Evolutionary conservation across 164 flowering plant species (phyloP).

Genomic region (Platanus orientalis): DNA sequence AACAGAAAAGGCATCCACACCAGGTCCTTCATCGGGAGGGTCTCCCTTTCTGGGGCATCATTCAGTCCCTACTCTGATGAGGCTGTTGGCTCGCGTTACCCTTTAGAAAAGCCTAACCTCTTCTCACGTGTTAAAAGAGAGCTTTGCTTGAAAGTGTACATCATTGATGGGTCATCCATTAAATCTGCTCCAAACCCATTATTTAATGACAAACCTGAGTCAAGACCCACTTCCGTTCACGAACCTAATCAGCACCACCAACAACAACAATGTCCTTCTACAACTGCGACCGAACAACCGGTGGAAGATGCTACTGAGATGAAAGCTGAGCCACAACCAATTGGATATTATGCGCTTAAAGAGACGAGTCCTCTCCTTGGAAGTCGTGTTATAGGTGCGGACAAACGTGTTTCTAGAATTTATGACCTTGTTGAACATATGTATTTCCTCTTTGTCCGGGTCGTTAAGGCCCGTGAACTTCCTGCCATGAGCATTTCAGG

Average conservation of each 20-base stretch:
- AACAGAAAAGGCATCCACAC: conserved; percentile 38
- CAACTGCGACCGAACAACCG: conserved; percentile 22
- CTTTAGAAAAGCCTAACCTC: conserved; percentile 68
- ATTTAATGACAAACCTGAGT: conserved; percentile 29
- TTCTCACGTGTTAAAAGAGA: conserved; percentile 81
- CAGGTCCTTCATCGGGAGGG: conserved; percentile 75
- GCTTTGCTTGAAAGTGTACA: conserved; percentile 72
- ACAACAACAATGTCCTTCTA: conserved; percentile 27
- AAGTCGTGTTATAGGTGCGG: conserved; percentile 69
- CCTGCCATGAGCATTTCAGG: conserved; percentile 85
- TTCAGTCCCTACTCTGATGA: conserved; percentile 76
- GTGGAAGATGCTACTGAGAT: conserved; percentile 40
- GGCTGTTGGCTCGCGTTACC: conserved; percentile 78
- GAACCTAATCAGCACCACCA: conserved; percentile 52
- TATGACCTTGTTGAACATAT: conserved; percentile 92
- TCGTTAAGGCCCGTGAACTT: conserved; percentile 87
- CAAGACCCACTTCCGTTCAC: conserved; percentile 62
- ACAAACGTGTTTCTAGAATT: conserved; percentile 68
- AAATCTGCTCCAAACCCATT: conserved; percentile 27
- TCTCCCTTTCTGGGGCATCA: conserved; percentile 62
- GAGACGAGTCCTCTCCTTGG: conserved; percentile 95
- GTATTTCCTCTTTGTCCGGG: conserved; percentile 85
- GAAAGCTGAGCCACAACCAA: conserved; percentile 58
- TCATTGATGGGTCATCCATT: conserved; percentile 61
- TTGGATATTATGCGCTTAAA: conserved; percentile 81